Evolutionary conservation across 2,329 filamentous ascomycete species (phyloP).

Genomic region (Paecilomyces niveus): DNA sequence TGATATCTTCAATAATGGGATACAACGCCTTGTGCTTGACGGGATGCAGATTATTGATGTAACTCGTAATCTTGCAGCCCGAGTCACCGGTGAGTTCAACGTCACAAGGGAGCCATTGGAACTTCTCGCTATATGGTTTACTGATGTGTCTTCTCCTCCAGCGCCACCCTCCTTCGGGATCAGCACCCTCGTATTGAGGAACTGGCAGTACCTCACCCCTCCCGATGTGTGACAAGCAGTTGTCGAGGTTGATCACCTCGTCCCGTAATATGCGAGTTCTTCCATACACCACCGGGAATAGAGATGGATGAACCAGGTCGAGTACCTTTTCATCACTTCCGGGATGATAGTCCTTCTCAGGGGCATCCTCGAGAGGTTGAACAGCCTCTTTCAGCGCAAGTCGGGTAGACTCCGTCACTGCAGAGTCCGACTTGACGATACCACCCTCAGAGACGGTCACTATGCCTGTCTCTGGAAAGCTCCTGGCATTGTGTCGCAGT

Average conservation of each 20-base stretch:
- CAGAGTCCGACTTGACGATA: constrained; percentile 49
- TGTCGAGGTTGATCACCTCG: constrained; percentile 11
- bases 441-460: constrained; percentile 39
- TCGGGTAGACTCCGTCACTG: constrained; percentile 35
- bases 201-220: constrained; percentile 9
- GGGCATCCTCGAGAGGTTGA: constrained; percentile 46
- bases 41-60: constrained; percentile 38
- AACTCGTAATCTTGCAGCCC: constrained; percentile 25
- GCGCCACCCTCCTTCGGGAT: constrained; percentile 1
- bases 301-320: constrained; percentile 59
- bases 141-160: neutral
- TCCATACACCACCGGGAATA: constrained; percentile 29
- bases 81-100: constrained; percentile 14
- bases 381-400: constrained; percentile 42
- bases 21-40: constrained; percentile 22
- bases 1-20: constrained; percentile 23
- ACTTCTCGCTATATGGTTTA: constrained; percentile 15
- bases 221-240: constrained; percentile 16
- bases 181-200: neutral
- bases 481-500: constrained; percentile 42
- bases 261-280: constrained; percentile 16
- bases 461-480: constrained; percentile 32
- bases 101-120: constrained; percentile 41
- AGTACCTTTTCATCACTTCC: constrained; percentile 51
- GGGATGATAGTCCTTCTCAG: constrained; percentile 57